phyloP scores from a whole-genome alignment of 306 rosid genomes.

The Heteromeles arbutifolia region DNA sequence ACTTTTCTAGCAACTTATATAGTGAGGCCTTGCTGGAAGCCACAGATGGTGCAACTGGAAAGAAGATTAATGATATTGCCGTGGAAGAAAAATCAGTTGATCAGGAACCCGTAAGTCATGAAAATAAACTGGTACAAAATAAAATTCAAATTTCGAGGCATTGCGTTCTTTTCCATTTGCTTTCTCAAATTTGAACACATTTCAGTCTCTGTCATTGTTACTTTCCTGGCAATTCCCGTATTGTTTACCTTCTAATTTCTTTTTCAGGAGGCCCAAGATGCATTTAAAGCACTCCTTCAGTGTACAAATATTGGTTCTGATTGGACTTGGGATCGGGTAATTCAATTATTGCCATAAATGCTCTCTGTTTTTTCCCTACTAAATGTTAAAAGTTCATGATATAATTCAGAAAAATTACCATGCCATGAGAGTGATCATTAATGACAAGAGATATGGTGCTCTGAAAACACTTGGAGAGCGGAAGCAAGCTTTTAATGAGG shows the following conservation, averaged over 20 bases:
- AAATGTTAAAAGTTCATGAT: conserved; percentile 8
- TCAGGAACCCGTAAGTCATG: conserved; percentile 55
- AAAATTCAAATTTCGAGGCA: not conserved
- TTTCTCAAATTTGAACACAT: not conserved
- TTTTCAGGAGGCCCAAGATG: conserved; percentile 79
- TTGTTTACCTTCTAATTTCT: conserved; percentile 4
- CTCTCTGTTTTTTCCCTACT: not conserved
- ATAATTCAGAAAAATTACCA: conserved; percentile 20
- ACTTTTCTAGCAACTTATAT: conserved; percentile 23
- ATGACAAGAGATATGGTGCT: conserved; percentile 85
- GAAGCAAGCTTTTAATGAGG: conserved; percentile 94
- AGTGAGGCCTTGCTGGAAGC: conserved; percentile 42
- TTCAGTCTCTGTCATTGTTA: not conserved
- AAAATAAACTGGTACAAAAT: conserved; percentile 58
- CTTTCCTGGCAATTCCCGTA: conserved; percentile 16
- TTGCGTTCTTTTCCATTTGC: not conserved
- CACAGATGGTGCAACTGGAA: conserved; percentile 32
- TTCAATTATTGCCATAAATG: conserved; percentile 1
- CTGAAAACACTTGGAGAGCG: conserved; percentile 89
- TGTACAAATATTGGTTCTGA: conserved; percentile 80
- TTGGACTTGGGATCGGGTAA: conserved; percentile 99
- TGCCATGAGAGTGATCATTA: conserved; percentile 89
- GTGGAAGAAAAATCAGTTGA: conserved; percentile 60
- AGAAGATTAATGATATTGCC: conserved; percentile 43
- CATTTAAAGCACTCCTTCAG: conserved; percentile 79